These are phyloP conservation scores for Solanum aculeatissimum DNA, from an alignment of 305 asterid genomes.

Conservation along the genomic window DNA sequence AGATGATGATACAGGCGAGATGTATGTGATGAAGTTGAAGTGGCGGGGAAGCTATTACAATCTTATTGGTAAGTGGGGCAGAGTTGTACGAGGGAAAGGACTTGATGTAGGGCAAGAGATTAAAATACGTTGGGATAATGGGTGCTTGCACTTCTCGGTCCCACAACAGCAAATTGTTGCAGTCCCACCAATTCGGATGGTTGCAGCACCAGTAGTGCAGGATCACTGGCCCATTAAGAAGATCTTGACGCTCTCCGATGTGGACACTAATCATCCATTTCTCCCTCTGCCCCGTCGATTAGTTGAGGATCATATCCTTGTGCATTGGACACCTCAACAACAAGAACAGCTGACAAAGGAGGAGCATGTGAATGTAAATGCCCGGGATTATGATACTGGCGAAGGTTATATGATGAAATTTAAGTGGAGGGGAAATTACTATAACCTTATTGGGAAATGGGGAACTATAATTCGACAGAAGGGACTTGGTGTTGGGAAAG, in stretches of 20 bases:
- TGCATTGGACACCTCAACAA: constrained; percentile 50
- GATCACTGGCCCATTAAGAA: constrained; percentile 71
- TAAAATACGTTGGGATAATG: constrained; percentile 54
- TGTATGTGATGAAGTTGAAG: constrained; percentile 55
- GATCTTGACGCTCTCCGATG: constrained; percentile 59
- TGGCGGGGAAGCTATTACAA: constrained; percentile 79
- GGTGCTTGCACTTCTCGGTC: constrained; percentile 66
- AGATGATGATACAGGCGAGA: constrained; percentile 69
- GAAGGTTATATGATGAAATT: constrained; percentile 57
- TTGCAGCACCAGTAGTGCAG: constrained; percentile 35
- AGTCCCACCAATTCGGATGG: constrained; percentile 36
- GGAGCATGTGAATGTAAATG: constrained; percentile 53
- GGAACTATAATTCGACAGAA: constrained; percentile 56
- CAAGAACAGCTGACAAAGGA: constrained; percentile 53
- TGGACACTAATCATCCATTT: constrained; percentile 64
- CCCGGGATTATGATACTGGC: constrained; percentile 57
- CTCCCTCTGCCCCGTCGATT: constrained; percentile 63
- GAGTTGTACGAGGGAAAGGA: constrained; percentile 59
- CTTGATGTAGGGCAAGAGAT: constrained; percentile 74
- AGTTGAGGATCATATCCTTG: constrained; percentile 66
- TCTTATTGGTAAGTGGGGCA: constrained; percentile 78
- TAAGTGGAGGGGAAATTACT: constrained; percentile 61
- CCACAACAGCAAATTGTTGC: constrained; percentile 48
- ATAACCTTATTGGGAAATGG: constrained; percentile 71
- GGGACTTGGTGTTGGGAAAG: constrained; percentile 70